Base-by-base conservation (phyloP, 805 yeast genomes). In the Barnettozyma pratensis region DNA sequence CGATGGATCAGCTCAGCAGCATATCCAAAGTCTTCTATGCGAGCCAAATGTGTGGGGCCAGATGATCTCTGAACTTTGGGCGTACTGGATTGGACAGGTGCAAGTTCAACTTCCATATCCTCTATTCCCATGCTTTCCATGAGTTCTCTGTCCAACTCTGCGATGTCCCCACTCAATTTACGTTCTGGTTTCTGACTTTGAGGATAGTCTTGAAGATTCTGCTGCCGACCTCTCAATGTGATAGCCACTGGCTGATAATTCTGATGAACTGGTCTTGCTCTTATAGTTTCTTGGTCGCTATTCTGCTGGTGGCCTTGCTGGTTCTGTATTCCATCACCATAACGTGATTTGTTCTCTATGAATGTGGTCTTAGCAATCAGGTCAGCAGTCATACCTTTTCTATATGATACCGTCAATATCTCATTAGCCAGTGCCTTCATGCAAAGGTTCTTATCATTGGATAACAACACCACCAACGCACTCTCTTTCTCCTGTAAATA, bases 361-460 rank as follows among this genome's bases (percentile, higher is more conserved):
- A 61, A 63, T 0, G 75, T 70, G 35, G 52, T 69, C 1, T 52
- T 50, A 0, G 80, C 77, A 14, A 79, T 77, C n/a, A 68, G 46
- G 29, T 63, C 62, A 1, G 81, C 79, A 4, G 74, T 68, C 79
- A 78, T 74, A 0, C 67, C 71, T 42, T 63, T 62, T 26, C 72
- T 61, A 50, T 59, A 71, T 0, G 75, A 68, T 2, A 89, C 82
- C 0, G 96, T 88, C 40, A 81, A 64, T 0, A 86, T 61, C 3
- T 72, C 81, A 58, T 87, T 82, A 3, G 83, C 65, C 41, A 89
- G 65, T 0, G 96, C 95, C 63, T 85, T 86, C 53, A 79, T 64
- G 63, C 97, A 88, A 7, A 91, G 70, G 61, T 90, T 91, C 56
- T 81, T 85, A 63, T 91, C 97, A 61, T 91, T 87, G 0, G 96